phyloP scores from a whole-genome alignment of 306 rosid species.

The Morella rubra region DNA sequence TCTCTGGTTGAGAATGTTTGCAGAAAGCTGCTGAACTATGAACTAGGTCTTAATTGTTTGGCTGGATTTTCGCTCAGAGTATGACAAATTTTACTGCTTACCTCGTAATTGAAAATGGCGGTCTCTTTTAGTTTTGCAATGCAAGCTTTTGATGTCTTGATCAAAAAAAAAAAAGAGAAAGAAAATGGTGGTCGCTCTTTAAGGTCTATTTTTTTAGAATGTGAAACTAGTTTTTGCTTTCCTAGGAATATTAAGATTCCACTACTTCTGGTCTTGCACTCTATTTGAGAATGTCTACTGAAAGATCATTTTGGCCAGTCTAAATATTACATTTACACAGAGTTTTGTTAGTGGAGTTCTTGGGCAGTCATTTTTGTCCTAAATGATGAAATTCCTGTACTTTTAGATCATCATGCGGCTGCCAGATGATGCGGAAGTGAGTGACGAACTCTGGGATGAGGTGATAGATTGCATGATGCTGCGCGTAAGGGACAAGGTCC shows the following conservation, averaged over 20 bases:
- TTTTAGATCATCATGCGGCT: slow-evolving; percentile 82
- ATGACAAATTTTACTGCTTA: neutral
- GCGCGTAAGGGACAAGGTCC: slow-evolving; percentile 70
- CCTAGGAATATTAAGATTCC: neutral
- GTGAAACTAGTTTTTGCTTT: neutral
- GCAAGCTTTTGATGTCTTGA: no score
- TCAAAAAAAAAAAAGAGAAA: no score
- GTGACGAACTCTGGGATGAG: slow-evolving; percentile 83
- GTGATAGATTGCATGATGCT: slow-evolving; percentile 80
- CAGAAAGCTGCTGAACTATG: neutral
- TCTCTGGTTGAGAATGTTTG: neutral
- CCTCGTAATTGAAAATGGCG: neutral
- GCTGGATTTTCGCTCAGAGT: neutral
- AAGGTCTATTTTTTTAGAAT: neutral
- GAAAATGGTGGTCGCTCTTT: neutral
- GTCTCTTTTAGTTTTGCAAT: neutral
- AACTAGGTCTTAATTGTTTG: neutral
- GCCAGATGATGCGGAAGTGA: slow-evolving; percentile 93
- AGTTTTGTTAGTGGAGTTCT: neutral
- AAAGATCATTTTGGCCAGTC: neutral
- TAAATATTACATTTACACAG: neutral
- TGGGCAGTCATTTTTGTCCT: neutral
- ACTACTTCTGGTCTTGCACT: neutral
- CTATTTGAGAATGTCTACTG: neutral
- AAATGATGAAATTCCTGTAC: slow-evolving; percentile 12